These are phyloP conservation scores for Termitomyces sp. DNA, from an alignment of 1,284 basidiomycete genomes.

Conservation along the genomic window DNA sequence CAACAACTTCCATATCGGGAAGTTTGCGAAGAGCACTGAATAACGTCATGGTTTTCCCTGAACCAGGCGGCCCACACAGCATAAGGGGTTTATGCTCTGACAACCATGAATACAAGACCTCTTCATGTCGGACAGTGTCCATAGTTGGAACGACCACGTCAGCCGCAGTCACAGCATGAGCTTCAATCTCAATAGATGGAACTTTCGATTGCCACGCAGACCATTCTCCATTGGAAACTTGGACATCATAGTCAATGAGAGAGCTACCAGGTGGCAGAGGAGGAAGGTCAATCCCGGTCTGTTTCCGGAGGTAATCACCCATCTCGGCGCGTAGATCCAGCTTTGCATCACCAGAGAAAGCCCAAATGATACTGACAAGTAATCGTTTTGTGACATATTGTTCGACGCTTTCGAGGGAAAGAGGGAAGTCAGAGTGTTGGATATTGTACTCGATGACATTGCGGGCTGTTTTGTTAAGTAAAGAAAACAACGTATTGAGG, in stretches of 20 bases:
- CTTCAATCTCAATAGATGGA: constrained; percentile 94
- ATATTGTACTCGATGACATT: constrained; percentile 94
- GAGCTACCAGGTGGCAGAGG: constrained; percentile 71
- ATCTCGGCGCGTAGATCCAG: constrained; percentile 86
- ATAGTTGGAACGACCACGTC: constrained; percentile 98
- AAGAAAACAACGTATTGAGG: constrained; percentile 93
- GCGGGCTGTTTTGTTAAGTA: constrained; percentile 93
- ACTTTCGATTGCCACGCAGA: constrained; percentile 88
- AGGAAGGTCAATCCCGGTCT: constrained; percentile 90
- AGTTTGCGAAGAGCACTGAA: constrained; percentile 97
- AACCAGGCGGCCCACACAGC: constrained; percentile 98
- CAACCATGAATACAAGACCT: constrained; percentile 97
- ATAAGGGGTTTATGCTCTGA: constrained; percentile 98
- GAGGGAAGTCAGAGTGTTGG: constrained; percentile 93
- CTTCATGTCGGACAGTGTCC: constrained; percentile 98
- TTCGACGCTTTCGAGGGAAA: constrained; percentile 79
- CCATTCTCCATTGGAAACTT: constrained; percentile 86
- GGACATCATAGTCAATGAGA: constrained; percentile 95
- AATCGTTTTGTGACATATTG: constrained; percentile 91
- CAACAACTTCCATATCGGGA: constrained; percentile 98
- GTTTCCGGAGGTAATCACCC: constrained; percentile 82
- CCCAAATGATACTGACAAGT: constrained; percentile 93
- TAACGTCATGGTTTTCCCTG: constrained; percentile 99
- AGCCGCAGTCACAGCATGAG: constrained; percentile 90
- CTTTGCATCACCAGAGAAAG: constrained; percentile 94